These are phyloP conservation scores for Candida ortonii DNA, from an alignment of 805 yeast species.

Conservation along the genomic window DNA sequence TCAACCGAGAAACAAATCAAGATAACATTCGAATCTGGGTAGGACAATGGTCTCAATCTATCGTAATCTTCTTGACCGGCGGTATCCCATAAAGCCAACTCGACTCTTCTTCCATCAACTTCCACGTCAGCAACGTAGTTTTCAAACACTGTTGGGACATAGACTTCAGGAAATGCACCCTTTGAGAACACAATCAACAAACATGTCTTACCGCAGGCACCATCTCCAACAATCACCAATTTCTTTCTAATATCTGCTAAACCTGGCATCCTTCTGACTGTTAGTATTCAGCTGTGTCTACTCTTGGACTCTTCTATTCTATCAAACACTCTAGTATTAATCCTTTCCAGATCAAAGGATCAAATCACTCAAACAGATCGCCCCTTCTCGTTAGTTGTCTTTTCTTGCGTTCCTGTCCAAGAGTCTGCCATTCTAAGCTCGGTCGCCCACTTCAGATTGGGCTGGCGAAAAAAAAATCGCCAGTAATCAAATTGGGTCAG, in stretches of 20 bases:
- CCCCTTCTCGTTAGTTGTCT: slow-evolving; percentile 8
- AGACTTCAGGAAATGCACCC: slow-evolving; percentile 90
- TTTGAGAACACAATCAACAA: slow-evolving; percentile 79
- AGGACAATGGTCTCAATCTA: slow-evolving; percentile 84
- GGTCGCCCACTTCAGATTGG: slow-evolving; percentile 7
- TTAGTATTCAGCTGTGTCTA: slow-evolving; percentile 1
- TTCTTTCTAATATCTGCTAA: slow-evolving; percentile 66
- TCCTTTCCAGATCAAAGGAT: slow-evolving; percentile 17
- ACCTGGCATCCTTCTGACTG: slow-evolving; percentile 35
- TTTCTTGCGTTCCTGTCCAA: slow-evolving; percentile 8
- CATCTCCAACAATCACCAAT: slow-evolving; percentile 93
- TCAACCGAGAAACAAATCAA: slow-evolving; percentile 89
- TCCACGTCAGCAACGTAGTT: slow-evolving; percentile 97
- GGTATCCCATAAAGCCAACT: slow-evolving; percentile 95
- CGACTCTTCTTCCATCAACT: slow-evolving; percentile 87
- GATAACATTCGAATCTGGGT: slow-evolving; percentile 90
- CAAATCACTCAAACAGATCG: too few species aligned
- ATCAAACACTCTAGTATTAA: slow-evolving; percentile 2
- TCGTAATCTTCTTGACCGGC: slow-evolving; percentile 98
- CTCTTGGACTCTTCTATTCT: background rate
- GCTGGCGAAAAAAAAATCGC: slow-evolving; percentile 7
- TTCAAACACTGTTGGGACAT: slow-evolving; percentile 95
- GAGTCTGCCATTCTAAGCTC: slow-evolving; percentile 9
- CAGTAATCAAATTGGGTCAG: slow-evolving; percentile 1
- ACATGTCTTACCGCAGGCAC: slow-evolving; percentile 97